Evolutionary conservation across 768 basidiomycete species (phyloP), one percentile per base, ranked within the genome.

Genomic region (Artomyces pyxidatus): DNA sequence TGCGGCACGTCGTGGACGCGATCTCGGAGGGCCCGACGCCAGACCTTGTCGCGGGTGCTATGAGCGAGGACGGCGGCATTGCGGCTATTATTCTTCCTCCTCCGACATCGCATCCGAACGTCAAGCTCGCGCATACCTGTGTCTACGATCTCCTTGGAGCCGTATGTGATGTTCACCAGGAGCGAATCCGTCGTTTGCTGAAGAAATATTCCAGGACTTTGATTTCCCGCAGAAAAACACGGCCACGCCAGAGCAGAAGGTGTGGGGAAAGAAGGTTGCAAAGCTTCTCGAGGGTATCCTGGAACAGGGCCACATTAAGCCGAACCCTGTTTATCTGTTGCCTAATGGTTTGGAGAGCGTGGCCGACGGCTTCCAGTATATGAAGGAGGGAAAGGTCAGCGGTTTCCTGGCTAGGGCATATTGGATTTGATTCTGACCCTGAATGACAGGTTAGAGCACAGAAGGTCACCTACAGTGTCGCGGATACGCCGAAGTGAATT

Each of bases 331-430:
- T 19, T 16, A 46, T 22, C 14, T 56, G 27, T 35, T 25, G 14
- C 53, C 53, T 1, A 32, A 23, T 19, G 55, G 52, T 27, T 50
- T 56, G 6, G 55, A 53, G 19, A 48, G 42, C 10, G 49, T 51
- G 11, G 42, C 27, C 19, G 38, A 51, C 0, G 48, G 53, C 21
- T 48, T 54, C 45, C 45, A 54, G 21, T 51, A 48, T 14, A 54
- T 56, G 55, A 35, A n/a, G 12, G 52, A 49, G 12, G 53, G 53
- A 19, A 51, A 48, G 46, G 53, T 55, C n/a, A n/a, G n/a, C n/a
- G n/a, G n/a, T n/a, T n/a, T n/a, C n/a, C n/a, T n/a, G n/a, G n/a
- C n/a, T n/a, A n/a, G n/a, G n/a, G n/a, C n/a, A n/a, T n/a, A n/a
- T n/a, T n/a, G n/a, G n/a, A n/a, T n/a, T n/a, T n/a, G n/a, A n/a